These are phyloP conservation scores for Penicillium chermesinum DNA, from an alignment of 495 filamentous ascomycete species.

Conservation along the genomic window DNA sequence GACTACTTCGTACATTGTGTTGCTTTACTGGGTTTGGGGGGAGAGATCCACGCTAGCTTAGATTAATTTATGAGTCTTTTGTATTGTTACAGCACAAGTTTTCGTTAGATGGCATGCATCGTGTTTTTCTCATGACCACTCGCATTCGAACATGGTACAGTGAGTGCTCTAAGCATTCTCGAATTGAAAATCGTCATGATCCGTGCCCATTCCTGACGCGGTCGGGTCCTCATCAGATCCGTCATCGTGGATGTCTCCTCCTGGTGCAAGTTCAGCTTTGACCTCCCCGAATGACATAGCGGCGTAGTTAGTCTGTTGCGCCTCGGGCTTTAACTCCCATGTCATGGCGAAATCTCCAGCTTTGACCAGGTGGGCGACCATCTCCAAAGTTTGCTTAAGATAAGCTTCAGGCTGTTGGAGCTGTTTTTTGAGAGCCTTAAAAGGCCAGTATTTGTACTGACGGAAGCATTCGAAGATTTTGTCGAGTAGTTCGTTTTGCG, in stretches of 20 bases:
- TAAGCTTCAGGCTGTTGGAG: conserved; percentile 86
- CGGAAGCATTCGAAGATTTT: conserved; percentile 75
- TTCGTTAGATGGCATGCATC: neutral
- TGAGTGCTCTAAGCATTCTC: conserved; percentile 53
- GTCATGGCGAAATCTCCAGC: conserved; percentile 75
- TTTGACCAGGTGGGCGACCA: conserved; percentile 75
- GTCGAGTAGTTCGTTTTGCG: conserved; percentile 80
- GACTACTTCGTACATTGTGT: no score
- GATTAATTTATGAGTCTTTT: neutral
- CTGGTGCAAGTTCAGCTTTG: conserved; percentile 47
- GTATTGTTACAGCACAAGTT: neutral
- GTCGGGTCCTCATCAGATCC: conserved; percentile 40
- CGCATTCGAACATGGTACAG: neutral
- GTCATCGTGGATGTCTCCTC: conserved; percentile 39
- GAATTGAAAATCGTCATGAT: conserved; percentile 71
- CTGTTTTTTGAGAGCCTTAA: conserved; percentile 68
- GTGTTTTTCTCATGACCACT: neutral
- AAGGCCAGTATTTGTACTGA: conserved; percentile 80
- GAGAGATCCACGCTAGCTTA: no score
- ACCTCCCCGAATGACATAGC: conserved; percentile 31
- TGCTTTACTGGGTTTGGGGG: no score
- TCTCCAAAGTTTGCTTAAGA: conserved; percentile 75
- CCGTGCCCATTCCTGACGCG: conserved; percentile 44
- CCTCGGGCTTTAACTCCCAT: conserved; percentile 76
- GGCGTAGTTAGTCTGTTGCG: conserved; percentile 51